Base-by-base conservation (phyloP, 2,329 filamentous ascomycete genomes). In the Ophiosphaerella korrae region DNA sequence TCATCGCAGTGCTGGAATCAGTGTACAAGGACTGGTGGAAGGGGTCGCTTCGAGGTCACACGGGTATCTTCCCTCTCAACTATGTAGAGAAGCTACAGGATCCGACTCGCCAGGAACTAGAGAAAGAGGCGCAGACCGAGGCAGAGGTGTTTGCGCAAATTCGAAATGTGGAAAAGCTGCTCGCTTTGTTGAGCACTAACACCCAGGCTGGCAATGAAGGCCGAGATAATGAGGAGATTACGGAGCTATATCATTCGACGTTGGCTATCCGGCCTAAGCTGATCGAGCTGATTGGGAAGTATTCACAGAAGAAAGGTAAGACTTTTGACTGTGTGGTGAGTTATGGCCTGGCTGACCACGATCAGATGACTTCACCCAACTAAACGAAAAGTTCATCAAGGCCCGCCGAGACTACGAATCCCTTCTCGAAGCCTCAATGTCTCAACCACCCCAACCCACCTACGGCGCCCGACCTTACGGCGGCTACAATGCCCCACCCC, bases 1-100 rank as follows among this genome's bases (percentile, higher is more conserved):
- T 97, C 35, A 99, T 99, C 73, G 93, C 94, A 1, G 94, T 99
- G 13, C 81, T 99, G 35, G 94, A 97, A 75, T 97, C 92, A 1
- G 94, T 97, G 1, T 99, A 95, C 78, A 99, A 97, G 75, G 94
- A 99, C 74, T 99, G 94, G 94, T 99, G 94, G 94, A 93, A 96
- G 64, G 94, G 94, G 1, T 96, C 92, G 36, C 79, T 99, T 52
- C 87, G 92, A 70, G 94, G 94, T 16, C 91, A 97, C 74, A 97
- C 92, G 6, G 94, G 94, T 63, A 99, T 99, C 59, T 99, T 99
- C 75, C 94, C 94, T 6, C 83, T 99, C 59, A 99, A 99, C 77
- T 99, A 99, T 69, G 94, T 99, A 13, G 94, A 99, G 78, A 99
- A 99, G 75, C 80, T 99, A 58, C 87, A 92, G 48, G 94, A 99